Evolutionary conservation across 306 rosid genomes (phyloP), one percentile per base, ranked within the genome.

Genomic region (Trichosanthes truncata): DNA sequence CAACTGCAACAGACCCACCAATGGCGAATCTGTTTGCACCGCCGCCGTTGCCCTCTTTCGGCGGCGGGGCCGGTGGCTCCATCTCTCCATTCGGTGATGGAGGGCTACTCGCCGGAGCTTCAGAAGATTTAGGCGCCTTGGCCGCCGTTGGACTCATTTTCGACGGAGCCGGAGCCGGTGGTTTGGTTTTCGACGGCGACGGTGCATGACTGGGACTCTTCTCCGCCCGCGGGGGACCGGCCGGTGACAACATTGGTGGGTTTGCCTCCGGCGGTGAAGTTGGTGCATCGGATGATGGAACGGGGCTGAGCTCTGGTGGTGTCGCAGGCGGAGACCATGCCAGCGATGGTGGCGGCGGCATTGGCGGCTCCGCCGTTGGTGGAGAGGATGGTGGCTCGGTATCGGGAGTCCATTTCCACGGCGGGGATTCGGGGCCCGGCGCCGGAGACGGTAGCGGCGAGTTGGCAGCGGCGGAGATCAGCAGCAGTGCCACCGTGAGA

Each of bases 151-250:
- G 81, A 78, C n/a, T 33, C 51, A 10, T 35, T 76, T 76, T 55
- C 14, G 84, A 55, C 12, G 81, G 74, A 21, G 80, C 69, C n/a
- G 79, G 79, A 75, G 79, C 79, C 0, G 75, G 53, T 12, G 75
- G 20, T 26, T 75, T 75, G 1, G 18, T 36, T 52, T 51, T 33
- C 10, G 69, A 3, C 36, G 80, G 80, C 31, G 55, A n/a, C 2
- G 68, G 68, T 4, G 69, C 80, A 13, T 56, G 15, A 56, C 31
- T 17, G 3, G 79, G 66, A 55, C 67, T 53, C 33, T 35, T 76
- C 51, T 2, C 52, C 7, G 29, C 63, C 17, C 65, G 63, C 6
- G 79, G 46, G 26, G 26, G 60, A 9, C 46, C 29, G 12, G 80
- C 12, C 51, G 67, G 80, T 8, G 53, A 21, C 76, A 40, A 10